Conservation (phyloP, 2,329 filamentous ascomycete genomes). For the Trichoderma koningiopsis region DNA sequence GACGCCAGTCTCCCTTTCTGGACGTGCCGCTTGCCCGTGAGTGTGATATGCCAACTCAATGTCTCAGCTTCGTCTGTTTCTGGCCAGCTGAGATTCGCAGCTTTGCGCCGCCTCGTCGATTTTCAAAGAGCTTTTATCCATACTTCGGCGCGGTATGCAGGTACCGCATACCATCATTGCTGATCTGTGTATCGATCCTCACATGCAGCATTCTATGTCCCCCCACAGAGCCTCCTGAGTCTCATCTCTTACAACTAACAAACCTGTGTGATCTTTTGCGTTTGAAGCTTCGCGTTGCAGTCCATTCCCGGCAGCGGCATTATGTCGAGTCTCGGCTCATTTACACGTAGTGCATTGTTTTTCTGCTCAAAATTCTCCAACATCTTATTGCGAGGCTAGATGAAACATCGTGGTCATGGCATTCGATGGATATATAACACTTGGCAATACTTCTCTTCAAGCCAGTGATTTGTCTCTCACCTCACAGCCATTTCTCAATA, state of each 20-base stretch:
- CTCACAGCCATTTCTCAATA: not conserved
- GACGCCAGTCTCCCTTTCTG: constrained; percentile 5
- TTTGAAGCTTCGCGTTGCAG: not conserved
- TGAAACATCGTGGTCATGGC: not conserved
- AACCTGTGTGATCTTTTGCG: not conserved
- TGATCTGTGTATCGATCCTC: not conserved
- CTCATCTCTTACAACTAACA: not conserved
- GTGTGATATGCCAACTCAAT: not conserved
- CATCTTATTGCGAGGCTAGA: constrained; percentile 1
- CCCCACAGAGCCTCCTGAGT: not conserved
- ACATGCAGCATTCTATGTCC: not conserved
- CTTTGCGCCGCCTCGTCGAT: not conserved
- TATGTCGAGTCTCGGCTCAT: not conserved
- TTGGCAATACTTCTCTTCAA: not conserved
- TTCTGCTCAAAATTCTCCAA: not conserved
- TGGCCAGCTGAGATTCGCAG: not conserved
- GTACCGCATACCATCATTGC: not conserved
- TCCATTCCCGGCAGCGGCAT: not conserved
- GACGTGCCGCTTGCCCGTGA: not conserved
- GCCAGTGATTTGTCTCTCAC: not conserved
- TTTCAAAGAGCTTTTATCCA: not conserved
- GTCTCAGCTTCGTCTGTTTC: not conserved
- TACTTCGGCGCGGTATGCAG: not conserved
- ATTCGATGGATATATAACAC: constrained; percentile 2
- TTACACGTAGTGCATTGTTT: not conserved